A percentile compares a stretch with the other conserved stretches of the same genome.
Evolutionary conservation across 2,329 filamentous ascomycete species (phyloP).

Genomic region (Gremmenia infestans): DNA sequence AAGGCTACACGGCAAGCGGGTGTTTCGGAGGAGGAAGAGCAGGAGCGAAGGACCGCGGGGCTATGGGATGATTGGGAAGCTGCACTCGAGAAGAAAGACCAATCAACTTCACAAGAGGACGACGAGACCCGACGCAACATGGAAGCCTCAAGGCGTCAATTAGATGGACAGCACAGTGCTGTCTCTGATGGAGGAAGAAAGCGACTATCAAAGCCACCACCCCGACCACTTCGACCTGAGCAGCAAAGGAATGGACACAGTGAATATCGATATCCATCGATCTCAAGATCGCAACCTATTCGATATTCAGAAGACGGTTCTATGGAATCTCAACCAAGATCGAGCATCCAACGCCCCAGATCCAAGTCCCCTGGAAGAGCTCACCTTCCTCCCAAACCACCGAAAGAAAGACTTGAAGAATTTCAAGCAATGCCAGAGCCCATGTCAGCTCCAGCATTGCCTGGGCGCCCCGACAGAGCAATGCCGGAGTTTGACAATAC

Average conservation of each 20-base stretch:
- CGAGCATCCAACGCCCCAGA: neutral
- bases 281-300: conserved; percentile 47
- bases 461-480: conserved; percentile 26
- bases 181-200: conserved; percentile 20
- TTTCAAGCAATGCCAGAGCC: neutral
- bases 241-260: conserved; percentile 18
- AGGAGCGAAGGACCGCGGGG: conserved; percentile 47
- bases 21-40: conserved; percentile 52
- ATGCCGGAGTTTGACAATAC: neutral
- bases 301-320: conserved; percentile 32
- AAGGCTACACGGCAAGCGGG: conserved; percentile 53
- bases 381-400: conserved; percentile 17
- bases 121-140: conserved; percentile 47
- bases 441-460: conserved; percentile 7
- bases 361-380: neutral
- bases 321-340: conserved; percentile 1
- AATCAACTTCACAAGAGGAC: conserved; percentile 26
- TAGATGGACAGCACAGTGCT: conserved; percentile 30
- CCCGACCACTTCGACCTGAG: conserved; percentile 20
- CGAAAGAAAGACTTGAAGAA: conserved; percentile 22
- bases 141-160: conserved; percentile 42
- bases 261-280: conserved; percentile 53
- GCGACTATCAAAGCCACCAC: conserved; percentile 22
- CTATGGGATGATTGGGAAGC: conserved; percentile 50
- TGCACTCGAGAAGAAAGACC: conserved; percentile 33